Percentiles rank a stretch among this genome's conserved stretches.
These are phyloP conservation scores for Lactarius hatsudake DNA, from an alignment of 768 basidiomycete genomes.

Conservation along the genomic window DNA sequence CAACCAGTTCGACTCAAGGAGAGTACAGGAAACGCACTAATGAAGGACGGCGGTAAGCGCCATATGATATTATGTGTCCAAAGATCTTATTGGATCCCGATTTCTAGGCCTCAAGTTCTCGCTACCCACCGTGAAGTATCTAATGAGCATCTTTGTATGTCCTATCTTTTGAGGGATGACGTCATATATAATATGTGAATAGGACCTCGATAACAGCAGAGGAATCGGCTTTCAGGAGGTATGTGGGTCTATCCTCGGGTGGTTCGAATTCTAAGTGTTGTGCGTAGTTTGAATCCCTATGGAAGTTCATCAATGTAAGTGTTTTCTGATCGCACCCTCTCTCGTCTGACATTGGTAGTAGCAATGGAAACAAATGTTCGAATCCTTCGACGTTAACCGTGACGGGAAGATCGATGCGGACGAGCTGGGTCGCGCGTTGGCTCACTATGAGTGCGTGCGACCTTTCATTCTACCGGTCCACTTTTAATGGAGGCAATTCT, in stretches of 20 bases:
- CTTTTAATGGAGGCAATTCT: background rate
- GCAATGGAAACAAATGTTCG: constrained; percentile 16
- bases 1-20: background rate
- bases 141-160: constrained; percentile 20
- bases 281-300: constrained; percentile 12
- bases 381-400: constrained; percentile 2
- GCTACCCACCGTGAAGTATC: constrained; percentile 1
- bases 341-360: constrained; percentile 8
- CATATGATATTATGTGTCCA: background rate
- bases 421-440: constrained; percentile 6
- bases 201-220: constrained; percentile 15
- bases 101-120: constrained; percentile 15
- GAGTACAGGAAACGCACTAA: constrained; percentile 9
- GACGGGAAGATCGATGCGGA: constrained; percentile 6
- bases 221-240: constrained; percentile 14
- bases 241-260: background rate
- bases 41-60: constrained; percentile 8
- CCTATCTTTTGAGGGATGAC: background rate
- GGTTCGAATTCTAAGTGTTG: background rate
- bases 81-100: background rate
- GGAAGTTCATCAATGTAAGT: constrained; percentile 13
- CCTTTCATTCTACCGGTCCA: background rate
- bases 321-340: background rate
- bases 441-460: constrained; percentile 7
- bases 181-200: background rate